Evolutionary conservation across 345 rosid species (phyloP).

Genomic region (Boechera divaricarpa): DNA sequence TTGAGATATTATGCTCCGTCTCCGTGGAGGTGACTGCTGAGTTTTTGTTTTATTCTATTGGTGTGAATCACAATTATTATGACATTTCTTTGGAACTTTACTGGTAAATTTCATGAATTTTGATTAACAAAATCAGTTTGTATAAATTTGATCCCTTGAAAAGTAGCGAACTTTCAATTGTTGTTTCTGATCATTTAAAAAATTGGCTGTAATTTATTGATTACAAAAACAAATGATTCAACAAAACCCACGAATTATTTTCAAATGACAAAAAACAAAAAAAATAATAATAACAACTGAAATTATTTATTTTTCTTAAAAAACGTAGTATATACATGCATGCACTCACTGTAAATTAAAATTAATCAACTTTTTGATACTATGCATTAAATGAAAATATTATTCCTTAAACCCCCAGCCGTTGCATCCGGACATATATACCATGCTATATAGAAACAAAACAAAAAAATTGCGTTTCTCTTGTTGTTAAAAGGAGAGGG

Average conservation of each 20-base stretch:
- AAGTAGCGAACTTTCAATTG: not conserved
- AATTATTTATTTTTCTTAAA: not conserved
- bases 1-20: constrained; percentile 15
- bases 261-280: not conserved
- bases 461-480: not conserved
- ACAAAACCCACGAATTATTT: not conserved
- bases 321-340: not conserved
- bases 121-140: not conserved
- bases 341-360: not conserved
- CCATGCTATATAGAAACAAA: not conserved
- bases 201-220: too few relatives aligned
- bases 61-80: constrained; percentile 7
- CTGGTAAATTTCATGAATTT: constrained; percentile 6
- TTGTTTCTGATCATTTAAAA: not conserved
- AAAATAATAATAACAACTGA: not conserved
- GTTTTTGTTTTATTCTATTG: not conserved
- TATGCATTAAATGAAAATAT: not conserved
- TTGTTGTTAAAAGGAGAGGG: not conserved
- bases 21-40: constrained; percentile 2
- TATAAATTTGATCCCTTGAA: not conserved
- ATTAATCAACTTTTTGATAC: not conserved
- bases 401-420: not conserved
- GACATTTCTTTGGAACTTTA: not conserved
- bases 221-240: not conserved
- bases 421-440: not conserved